phyloP scores from a whole-genome alignment of 2,329 filamentous ascomycete species.

The Coniochaeta prunicola region DNA sequence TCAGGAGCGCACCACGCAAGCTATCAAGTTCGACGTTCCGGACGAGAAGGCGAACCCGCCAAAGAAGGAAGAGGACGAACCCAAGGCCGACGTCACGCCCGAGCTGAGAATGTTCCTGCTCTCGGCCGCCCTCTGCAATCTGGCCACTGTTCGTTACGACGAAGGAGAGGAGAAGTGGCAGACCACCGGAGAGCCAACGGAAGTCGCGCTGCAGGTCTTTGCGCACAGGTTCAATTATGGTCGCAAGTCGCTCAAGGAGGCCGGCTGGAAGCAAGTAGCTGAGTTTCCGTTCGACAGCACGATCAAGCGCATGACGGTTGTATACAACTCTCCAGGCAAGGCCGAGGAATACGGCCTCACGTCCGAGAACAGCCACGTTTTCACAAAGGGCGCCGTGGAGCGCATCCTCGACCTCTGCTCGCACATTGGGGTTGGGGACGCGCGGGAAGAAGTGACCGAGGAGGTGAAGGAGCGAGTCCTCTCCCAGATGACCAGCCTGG shows the following conservation, averaged over 20 bases:
- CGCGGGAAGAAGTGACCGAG: conserved; percentile 39
- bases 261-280: conserved; percentile 55
- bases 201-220: conserved; percentile 71
- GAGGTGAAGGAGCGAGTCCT: conserved; percentile 43
- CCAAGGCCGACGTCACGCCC: conserved; percentile 38
- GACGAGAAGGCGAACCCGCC: conserved; percentile 39
- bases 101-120: conserved; percentile 44
- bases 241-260: conserved; percentile 42
- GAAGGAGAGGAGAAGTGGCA: conserved; percentile 53
- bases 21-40: conserved; percentile 56
- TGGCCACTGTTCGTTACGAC: conserved; percentile 50
- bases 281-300: conserved; percentile 76
- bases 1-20: conserved; percentile 51
- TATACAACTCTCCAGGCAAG: conserved; percentile 48
- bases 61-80: conserved; percentile 24
- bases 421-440: conserved; percentile 33
- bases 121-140: conserved; percentile 58
- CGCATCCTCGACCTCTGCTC: conserved; percentile 51
- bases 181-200: conserved; percentile 64
- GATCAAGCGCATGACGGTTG: conserved; percentile 74
- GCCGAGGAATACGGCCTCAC: conserved; percentile 27
- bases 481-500: conserved; percentile 50
- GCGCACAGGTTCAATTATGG: conserved; percentile 58
- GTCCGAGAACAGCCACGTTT: conserved; percentile 41
- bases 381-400: conserved; percentile 58